Percentiles rank a stretch among this genome's conserved stretches.
Conservation (phyloP, 2,329 filamentous ascomycete species). For the Scleromitrula shiraiana region DNA sequence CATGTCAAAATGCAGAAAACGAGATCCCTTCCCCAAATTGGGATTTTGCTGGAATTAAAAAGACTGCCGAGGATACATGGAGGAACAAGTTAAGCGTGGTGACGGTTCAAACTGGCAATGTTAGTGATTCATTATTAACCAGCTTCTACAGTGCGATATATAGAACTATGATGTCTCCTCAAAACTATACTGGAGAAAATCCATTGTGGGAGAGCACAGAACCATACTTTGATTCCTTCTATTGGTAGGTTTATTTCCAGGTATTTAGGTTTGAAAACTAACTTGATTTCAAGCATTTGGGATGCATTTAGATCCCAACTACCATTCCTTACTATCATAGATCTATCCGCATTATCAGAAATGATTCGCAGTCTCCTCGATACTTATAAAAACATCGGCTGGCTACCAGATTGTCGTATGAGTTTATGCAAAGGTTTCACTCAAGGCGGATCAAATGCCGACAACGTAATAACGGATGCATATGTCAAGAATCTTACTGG, state of each 20-base stretch:
- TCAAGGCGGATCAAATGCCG: constrained; percentile 65
- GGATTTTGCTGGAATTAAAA: constrained; percentile 50
- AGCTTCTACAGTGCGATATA: constrained; percentile 66
- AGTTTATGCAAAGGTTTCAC: constrained; percentile 63
- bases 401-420: constrained; percentile 43
- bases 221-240: constrained; percentile 66
- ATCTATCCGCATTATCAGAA: constrained; percentile 52
- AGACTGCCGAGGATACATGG: constrained; percentile 51
- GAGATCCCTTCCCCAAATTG: constrained; percentile 53
- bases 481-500: constrained; percentile 58
- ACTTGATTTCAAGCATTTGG: constrained; percentile 48
- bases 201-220: constrained; percentile 56
- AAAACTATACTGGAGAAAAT: constrained; percentile 68
- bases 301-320: constrained; percentile 62
- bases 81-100: constrained; percentile 52
- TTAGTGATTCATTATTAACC: constrained; percentile 43
- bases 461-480: constrained; percentile 59
- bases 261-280: constrained; percentile 37
- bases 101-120: constrained; percentile 41
- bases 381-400: constrained; percentile 55
- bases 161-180: constrained; percentile 59
- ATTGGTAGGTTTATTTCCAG: constrained; percentile 28
- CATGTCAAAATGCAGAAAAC: constrained; percentile 57
- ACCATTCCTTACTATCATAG: constrained; percentile 59
- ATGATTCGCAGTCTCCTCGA: constrained; percentile 68